These are phyloP conservation scores for Podaxis sp. DNA, from an alignment of 768 basidiomycete genomes.

Conservation along the genomic window DNA sequence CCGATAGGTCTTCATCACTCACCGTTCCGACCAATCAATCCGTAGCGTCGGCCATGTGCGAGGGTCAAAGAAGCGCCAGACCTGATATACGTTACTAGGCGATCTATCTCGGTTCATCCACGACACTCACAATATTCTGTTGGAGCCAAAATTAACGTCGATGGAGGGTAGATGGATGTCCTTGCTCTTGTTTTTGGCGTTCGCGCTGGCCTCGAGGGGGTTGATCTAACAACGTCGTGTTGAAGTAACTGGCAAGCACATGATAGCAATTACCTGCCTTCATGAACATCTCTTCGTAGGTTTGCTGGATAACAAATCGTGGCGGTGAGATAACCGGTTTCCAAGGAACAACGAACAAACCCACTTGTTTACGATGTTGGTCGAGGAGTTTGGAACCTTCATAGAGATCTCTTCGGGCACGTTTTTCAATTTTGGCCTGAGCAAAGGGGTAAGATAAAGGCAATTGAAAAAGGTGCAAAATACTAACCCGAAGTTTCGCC, in stretches of 20 bases:
- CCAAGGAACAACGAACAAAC: conserved; percentile 16
- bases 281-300: conserved; percentile 99
- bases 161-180: conserved; percentile 94
- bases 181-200: conserved; percentile 93
- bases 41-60: conserved; percentile 87
- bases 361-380: conserved; percentile 85
- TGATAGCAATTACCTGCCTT: conserved; percentile 52
- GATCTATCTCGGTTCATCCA: neutral
- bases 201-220: conserved; percentile 76
- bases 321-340: conserved; percentile 8
- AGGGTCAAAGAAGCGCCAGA: conserved; percentile 86
- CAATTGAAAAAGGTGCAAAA: conserved; percentile 7
- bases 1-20: conserved; percentile 15
- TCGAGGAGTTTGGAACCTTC: conserved; percentile 96
- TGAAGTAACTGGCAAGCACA: neutral
- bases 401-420: conserved; percentile 86
- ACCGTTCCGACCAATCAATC: conserved; percentile 89
- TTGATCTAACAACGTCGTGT: conserved; percentile 61
- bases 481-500: conserved; percentile 81
- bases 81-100: conserved; percentile 35
- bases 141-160: conserved; percentile 95
- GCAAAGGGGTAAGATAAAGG: conserved; percentile 7
- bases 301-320: conserved; percentile 57
- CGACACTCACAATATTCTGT: conserved; percentile 76
- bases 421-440: conserved; percentile 96